A percentile compares a stretch with the other conserved stretches of the same genome.
Conservation (phyloP, 805 yeast species). For the Ogataea methylovora region DNA sequence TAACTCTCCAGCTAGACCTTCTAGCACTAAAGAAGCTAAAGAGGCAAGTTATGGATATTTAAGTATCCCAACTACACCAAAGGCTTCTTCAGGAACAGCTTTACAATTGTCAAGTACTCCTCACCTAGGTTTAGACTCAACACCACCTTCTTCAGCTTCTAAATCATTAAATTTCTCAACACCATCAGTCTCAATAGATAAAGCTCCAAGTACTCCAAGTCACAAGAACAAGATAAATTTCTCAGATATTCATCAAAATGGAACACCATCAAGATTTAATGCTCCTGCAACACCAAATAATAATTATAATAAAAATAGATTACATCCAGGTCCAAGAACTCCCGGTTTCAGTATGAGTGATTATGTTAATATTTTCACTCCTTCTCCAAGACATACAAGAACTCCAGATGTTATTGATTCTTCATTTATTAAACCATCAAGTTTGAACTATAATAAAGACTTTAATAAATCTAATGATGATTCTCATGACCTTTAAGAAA, state of each 20-base stretch:
- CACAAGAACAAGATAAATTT: background rate
- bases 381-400: conserved; percentile 44
- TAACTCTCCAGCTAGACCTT: conserved; percentile 52
- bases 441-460: too few relatives aligned
- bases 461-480: too few relatives aligned
- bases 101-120: conserved; percentile 13
- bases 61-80: conserved; percentile 24
- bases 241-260: background rate
- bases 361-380: conserved; percentile 72
- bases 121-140: conserved; percentile 17
- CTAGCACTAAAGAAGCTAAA: conserved; percentile 29
- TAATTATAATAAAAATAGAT: background rate
- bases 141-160: conserved; percentile 12
- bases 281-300: conserved; percentile 26
- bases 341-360: conserved; percentile 79
- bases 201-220: background rate
- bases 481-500: too few relatives aligned
- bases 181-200: conserved; percentile 9
- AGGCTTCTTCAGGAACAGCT: conserved; percentile 11
- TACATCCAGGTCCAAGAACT: conserved; percentile 33
- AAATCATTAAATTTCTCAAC: conserved; percentile 13
- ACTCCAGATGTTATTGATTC: conserved; percentile 27
- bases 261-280: conserved; percentile 6
- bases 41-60: too few relatives aligned
- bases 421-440: background rate